A percentile compares a stretch with the other conserved stretches of the same genome.
Conservation (phyloP, 2,329 filamentous ascomycete genomes). For the Apiospora pterosperma region DNA sequence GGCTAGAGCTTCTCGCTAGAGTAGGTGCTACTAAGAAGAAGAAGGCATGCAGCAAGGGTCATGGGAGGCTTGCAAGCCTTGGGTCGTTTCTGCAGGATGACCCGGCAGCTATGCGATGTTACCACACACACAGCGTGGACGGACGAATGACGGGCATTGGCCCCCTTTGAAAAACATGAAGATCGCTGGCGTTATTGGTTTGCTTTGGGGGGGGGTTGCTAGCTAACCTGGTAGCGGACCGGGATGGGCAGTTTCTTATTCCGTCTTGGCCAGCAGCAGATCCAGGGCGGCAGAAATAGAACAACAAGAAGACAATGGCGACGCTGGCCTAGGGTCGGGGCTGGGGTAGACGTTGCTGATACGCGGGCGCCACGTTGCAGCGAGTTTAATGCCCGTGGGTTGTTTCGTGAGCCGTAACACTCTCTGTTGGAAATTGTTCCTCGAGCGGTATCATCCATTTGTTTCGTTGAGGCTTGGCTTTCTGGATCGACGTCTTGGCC, state of each 20-base stretch:
- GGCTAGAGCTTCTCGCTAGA: neutral
- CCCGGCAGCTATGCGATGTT: neutral
- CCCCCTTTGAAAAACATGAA: neutral
- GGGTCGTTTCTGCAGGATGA: slow-evolving; percentile 2
- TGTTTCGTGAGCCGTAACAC: neutral
- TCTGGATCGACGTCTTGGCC: neutral
- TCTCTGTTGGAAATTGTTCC: neutral
- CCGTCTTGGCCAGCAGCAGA: slow-evolving; percentile 1
- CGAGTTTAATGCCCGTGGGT: neutral
- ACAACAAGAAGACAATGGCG: too few species aligned
- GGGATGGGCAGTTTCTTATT: neutral
- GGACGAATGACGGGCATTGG: neutral
- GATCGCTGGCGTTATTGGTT: neutral
- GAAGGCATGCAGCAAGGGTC: neutral
- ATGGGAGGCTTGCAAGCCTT: neutral
- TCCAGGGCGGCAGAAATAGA: neutral
- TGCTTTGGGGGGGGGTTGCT: neutral
- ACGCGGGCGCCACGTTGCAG: neutral
- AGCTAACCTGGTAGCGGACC: neutral
- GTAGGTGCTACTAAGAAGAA: neutral
- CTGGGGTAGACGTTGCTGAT: neutral
- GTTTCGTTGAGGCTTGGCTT: slow-evolving; percentile 1
- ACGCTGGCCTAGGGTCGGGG: too few species aligned
- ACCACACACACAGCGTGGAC: neutral
- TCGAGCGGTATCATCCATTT: neutral